These are phyloP conservation scores for Spathaspora girioi DNA, from an alignment of 805 yeast species.

Conservation along the genomic window DNA sequence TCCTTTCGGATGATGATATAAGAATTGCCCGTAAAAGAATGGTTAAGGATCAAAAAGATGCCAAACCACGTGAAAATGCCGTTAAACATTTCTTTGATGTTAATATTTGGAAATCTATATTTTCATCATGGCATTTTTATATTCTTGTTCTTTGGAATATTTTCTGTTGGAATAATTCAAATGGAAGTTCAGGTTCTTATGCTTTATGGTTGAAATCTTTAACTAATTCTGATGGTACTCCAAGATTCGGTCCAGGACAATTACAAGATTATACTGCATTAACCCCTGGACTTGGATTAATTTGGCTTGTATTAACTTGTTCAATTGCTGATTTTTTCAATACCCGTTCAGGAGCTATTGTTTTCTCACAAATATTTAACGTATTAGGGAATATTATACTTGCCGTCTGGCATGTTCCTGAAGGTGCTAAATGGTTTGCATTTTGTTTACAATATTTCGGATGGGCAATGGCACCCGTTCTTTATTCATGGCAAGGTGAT, in stretches of 20 bases:
- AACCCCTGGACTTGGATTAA: constrained; percentile 42
- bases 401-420: constrained; percentile 57
- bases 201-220: constrained; percentile 52
- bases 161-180: constrained; percentile 61
- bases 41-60: constrained; percentile 18
- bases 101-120: constrained; percentile 49
- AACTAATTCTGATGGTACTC: constrained; percentile 18
- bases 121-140: constrained; percentile 59
- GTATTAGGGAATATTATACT: constrained; percentile 50
- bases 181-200: constrained; percentile 41
- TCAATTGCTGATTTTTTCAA: constrained; percentile 37
- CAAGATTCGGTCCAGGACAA: constrained; percentile 27
- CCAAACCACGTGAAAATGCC: constrained; percentile 15
- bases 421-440: constrained; percentile 62
- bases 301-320: constrained; percentile 37
- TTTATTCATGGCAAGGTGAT: constrained; percentile 57
- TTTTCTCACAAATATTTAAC: constrained; percentile 52
- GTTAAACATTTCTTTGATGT: constrained; percentile 36
- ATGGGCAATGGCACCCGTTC: constrained; percentile 61
- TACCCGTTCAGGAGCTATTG: constrained; percentile 52
- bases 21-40: constrained; percentile 28
- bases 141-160: constrained; percentile 51
- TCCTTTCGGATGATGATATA: constrained; percentile 33
- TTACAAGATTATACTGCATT: constrained; percentile 43
- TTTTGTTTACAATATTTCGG: constrained; percentile 57